Base-by-base conservation (phyloP, 1,284 basidiomycete species). In the Ganoderma meredithae region DNA sequence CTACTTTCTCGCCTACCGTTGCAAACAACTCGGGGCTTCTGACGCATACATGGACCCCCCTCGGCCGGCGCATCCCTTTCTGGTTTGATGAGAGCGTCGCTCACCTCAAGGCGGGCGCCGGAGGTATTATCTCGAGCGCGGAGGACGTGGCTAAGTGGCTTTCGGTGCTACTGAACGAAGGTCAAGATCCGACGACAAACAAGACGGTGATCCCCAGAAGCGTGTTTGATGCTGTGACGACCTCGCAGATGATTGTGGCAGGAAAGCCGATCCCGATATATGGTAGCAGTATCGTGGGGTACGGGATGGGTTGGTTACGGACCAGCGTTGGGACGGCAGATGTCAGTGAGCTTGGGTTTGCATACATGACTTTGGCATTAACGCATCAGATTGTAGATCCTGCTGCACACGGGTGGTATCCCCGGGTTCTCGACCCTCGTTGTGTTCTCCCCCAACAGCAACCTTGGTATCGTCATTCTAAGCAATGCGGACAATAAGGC, bases 401-500 rank as follows among this genome's bases (percentile, higher is more conserved):
- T 79, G 10, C 49, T 36, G 9, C 77, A 79, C 55, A 62, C 40
- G 0, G 77, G 76, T 7, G 71, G 62, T 0, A 67, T 77, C 5
- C 73, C 73, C 27, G 85, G 84, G 1, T 83, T 81, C 73, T 80
- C 81, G 43, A 81, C 80, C 0, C 75, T 79, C 41, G 78, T 84
- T 13, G 71, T 65, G 1, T 75, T 77, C 56, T 60, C 74, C 25
- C 74, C 75, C 15, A 9, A 43, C 25, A 78, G 81, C 55, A 80
- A 80, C 33, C 72, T 86, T 8, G 85, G 80, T 3, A 74, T 85
- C 33, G 76, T 83, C 22, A 73, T 80, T 0, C 76, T 86, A 0
- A 80, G 81, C 13, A 85, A 86, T 63, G 74, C 73, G 27, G 82
- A 85, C 60, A 79, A 75, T 6, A 79, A 78, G 49, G 80, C 80